Evolutionary conservation across 345 rosid species (phyloP).

Genomic region (Turritis glabra): DNA sequence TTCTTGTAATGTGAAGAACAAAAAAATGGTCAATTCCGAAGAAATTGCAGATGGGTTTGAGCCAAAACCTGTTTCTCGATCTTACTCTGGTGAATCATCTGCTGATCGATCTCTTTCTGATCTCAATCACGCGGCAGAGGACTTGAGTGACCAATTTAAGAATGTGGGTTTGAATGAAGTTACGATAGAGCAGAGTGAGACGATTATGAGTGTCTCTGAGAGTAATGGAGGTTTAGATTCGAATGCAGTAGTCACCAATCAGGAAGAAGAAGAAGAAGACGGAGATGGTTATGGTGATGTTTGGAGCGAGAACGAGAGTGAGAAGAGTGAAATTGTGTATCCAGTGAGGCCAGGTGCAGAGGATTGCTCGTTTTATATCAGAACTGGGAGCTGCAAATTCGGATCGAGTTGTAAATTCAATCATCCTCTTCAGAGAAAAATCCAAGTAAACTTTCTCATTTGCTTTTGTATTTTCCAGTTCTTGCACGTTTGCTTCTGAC

Average conservation of each 20-base stretch:
- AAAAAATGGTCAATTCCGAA: conserved; percentile 11
- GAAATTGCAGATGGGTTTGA: conserved; percentile 2
- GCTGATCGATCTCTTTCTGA: conserved; percentile 38
- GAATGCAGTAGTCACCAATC: not conserved
- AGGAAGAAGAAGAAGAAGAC: not conserved
- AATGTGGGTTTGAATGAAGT: conserved; percentile 41
- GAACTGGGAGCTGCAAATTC: conserved; percentile 79
- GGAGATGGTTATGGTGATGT: not conserved
- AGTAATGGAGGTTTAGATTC: conserved; percentile 5
- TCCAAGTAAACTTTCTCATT: conserved; percentile 49
- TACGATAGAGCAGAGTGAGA: not conserved
- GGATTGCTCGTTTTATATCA: conserved; percentile 82
- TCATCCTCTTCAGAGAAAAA: conserved; percentile 62
- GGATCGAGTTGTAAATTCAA: conserved; percentile 90
- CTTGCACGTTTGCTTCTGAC: conserved; percentile 14
- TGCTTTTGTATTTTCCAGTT: not conserved
- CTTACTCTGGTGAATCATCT: conserved; percentile 21
- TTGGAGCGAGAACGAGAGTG: conserved; percentile 28
- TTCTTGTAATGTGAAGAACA: conserved; percentile 20
- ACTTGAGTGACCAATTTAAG: conserved; percentile 32
- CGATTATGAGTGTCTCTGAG: conserved; percentile 2
- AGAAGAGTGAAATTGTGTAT: conserved; percentile 35
- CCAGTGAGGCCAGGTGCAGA: conserved; percentile 83
- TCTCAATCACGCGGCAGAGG: conserved; percentile 39
- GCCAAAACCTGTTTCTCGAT: conserved; percentile 16